Percentiles rank a stretch among this genome's conserved stretches.
phyloP scores from a whole-genome alignment of 2,329 filamentous ascomycete species.

The Colletotrichum sansevieriae region DNA sequence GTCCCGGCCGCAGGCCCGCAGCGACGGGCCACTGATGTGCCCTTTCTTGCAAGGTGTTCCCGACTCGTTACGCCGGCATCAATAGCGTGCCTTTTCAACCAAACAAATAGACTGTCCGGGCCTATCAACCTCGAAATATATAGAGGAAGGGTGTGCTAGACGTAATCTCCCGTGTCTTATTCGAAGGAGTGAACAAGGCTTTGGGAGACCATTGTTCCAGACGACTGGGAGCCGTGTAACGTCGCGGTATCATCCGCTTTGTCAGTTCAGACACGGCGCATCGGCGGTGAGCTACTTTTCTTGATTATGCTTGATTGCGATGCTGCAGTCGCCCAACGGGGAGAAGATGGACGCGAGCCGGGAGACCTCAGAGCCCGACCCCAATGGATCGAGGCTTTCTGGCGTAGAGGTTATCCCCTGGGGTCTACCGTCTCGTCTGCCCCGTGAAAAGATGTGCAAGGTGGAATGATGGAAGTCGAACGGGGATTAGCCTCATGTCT shows the following conservation, averaged over 20 bases:
- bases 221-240: constrained; percentile 20
- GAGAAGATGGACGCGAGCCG: background rate
- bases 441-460: background rate
- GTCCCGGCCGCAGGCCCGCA: constrained; percentile 2
- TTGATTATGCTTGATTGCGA: background rate
- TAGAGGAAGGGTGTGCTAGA: background rate
- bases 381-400: background rate
- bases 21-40: background rate
- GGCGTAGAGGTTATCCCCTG: no score
- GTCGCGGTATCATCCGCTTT: constrained; percentile 2
- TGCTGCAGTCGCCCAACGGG: constrained; percentile 6
- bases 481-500: constrained; percentile 4
- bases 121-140: background rate
- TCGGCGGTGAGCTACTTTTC: background rate
- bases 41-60: constrained; percentile 28
- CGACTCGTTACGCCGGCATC: constrained; percentile 11
- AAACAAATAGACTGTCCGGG: background rate
- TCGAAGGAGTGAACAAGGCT: background rate
- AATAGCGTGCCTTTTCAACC: background rate
- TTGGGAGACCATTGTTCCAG: constrained; percentile 11
- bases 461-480: background rate
- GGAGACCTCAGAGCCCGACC: background rate
- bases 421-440: background rate
- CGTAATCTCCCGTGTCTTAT: constrained; percentile 7
- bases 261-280: background rate